Evolutionary conservation across 164 flowering plant genomes (phyloP), one percentile per base, ranked within the genome.

Genomic region (Santalum album): DNA sequence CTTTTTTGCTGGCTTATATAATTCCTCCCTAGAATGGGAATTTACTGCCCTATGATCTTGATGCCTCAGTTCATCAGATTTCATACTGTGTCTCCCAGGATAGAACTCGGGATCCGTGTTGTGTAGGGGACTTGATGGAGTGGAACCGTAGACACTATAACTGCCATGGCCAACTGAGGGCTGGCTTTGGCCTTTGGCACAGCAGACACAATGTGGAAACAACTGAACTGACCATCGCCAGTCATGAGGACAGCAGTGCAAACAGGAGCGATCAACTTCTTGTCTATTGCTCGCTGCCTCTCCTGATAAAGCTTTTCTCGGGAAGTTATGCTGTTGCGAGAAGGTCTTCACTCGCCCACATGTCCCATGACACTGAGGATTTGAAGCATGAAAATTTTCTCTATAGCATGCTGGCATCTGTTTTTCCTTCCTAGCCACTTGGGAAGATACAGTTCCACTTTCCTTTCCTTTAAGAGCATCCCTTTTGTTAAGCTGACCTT

Each of bases 401-500:
- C 55, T 49, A 16, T 52, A 42, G 65, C 43, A 48, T 4, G 23
- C 2, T 9, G 72, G 67, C 34, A 26, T 11, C 22, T 38, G 63
- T 0, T 62, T 61, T 48, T 68, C 72, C 53, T 63, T 67, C 62
- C 55, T 57, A 25, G 53, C 14, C 42, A 47, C 25, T 52, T 46
- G 56, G 16, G 36, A 16, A 18, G 72, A 48, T 68, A 58, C 49
- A 56, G 60, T 62, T 51, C 47, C 68, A 56, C 64, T 61, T 19
- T 47, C 51, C 40, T 49, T 66, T 21, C 56, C 64, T 50, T 53
- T 60, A 16, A 47, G 51, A 7, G 35, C 14, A 45, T 64, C 61
- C 17, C 70, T 52, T 62, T 63, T 65, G 46, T 58, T 54, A 44
- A 83, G 66, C 54, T 79, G 76, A 20, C 81, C 77, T 69, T 72